These are phyloP conservation scores for Candida neerlandica DNA, from an alignment of 1,139 yeast genomes.

Conservation along the genomic window DNA sequence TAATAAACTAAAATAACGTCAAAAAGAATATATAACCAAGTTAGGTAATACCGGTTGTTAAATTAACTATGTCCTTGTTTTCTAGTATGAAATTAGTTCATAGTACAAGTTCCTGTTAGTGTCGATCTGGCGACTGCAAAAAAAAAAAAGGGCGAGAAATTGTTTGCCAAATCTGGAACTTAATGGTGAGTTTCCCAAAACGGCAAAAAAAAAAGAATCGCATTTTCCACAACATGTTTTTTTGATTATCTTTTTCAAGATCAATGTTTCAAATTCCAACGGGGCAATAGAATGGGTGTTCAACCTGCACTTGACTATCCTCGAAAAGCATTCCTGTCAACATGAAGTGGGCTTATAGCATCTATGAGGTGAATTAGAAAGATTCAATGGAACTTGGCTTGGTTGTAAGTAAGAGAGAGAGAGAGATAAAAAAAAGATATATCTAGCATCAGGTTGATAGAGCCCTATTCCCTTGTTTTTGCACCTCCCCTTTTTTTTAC, in stretches of 20 bases:
- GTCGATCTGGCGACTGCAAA: not conserved
- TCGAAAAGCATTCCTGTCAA: not conserved
- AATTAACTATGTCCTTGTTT: not conserved
- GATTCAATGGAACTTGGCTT: not conserved
- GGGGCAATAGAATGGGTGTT: not conserved
- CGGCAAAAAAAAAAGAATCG: not conserved
- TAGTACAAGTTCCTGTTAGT: not conserved
- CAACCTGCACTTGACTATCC: not conserved
- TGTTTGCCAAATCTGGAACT: slow-evolving; percentile 3
- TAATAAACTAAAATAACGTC: not conserved
- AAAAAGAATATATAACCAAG: slow-evolving; percentile 1
- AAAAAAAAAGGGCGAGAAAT: not conserved
- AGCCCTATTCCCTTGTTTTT: too few species aligned
- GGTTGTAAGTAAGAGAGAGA: not conserved
- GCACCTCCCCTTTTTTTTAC: not conserved
- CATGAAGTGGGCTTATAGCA: not conserved
- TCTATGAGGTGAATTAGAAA: too few species aligned
- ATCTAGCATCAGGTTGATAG: too few species aligned
- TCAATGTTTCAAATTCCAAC: not conserved
- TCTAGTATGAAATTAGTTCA: not conserved
- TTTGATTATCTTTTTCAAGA: not conserved
- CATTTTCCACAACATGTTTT: not conserved
- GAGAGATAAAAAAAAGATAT: too few species aligned
- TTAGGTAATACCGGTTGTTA: not conserved
- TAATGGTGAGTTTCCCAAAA: slow-evolving; percentile 1